These are phyloP conservation scores for Aureobasidium sp. DNA, from an alignment of 2,329 filamentous ascomycete genomes.

Conservation along the genomic window DNA sequence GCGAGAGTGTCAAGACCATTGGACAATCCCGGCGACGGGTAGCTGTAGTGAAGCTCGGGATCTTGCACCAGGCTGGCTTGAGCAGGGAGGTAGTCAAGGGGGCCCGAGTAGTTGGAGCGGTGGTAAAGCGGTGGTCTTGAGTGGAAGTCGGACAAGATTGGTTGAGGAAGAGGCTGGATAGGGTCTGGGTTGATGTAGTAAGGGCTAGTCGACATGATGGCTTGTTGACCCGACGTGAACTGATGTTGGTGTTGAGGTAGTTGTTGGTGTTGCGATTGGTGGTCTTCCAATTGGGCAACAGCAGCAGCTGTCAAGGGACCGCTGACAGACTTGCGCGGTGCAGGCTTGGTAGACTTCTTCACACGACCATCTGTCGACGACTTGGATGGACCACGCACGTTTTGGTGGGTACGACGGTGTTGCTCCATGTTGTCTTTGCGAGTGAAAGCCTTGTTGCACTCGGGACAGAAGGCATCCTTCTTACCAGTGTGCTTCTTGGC, in stretches of 20 bases:
- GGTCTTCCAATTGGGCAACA: conserved; percentile 28
- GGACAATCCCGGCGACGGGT: conserved; percentile 32
- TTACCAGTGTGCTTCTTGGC: conserved; percentile 79
- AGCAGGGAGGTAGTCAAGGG: conserved; percentile 29
- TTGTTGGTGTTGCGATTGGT: conserved; percentile 21
- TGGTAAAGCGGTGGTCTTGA: conserved; percentile 29
- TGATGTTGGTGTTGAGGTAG: conserved; percentile 20
- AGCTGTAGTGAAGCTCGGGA: conserved; percentile 27
- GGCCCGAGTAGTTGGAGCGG: conserved; percentile 27
- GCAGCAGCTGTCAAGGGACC: conserved; percentile 28
- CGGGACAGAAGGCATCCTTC: conserved; percentile 64
- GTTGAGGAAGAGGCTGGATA: conserved; percentile 29
- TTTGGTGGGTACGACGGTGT: conserved; percentile 68
- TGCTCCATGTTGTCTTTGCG: conserved; percentile 85
- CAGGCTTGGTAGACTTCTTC: conserved; percentile 37
- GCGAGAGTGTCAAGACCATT: conserved; percentile 34
- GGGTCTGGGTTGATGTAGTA: conserved; percentile 31
- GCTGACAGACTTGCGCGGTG: conserved; percentile 26
- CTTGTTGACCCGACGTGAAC: conserved; percentile 17
- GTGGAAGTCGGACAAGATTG: conserved; percentile 25
- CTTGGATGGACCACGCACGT: conserved; percentile 38
- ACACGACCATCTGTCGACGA: conserved; percentile 38
- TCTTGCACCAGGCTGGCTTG: conserved; percentile 24
- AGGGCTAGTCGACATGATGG: conserved; percentile 23
- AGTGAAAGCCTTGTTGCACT: conserved; percentile 74